Conservation (phyloP, 2,329 filamentous ascomycete genomes). For the Sarocladium kiliense region DNA sequence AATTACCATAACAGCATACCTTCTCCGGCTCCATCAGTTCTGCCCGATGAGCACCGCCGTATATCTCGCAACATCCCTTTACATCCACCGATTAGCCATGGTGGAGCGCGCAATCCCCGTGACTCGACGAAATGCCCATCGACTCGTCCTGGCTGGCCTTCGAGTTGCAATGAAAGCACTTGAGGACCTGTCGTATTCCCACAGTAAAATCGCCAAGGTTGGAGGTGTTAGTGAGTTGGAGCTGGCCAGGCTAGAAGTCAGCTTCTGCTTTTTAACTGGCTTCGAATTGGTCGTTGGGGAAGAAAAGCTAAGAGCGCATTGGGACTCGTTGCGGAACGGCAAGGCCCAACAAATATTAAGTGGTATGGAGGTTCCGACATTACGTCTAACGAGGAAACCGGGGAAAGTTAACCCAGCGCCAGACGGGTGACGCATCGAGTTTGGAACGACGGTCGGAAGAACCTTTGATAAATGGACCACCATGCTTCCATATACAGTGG, state of each 20-base stretch:
- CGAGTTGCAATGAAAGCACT: constrained; percentile 89
- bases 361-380: constrained; percentile 8
- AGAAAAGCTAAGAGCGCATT: constrained; percentile 26
- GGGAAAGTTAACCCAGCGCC: constrained; percentile 1
- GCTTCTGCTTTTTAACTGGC: constrained; percentile 79
- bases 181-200: constrained; percentile 87
- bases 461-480: not conserved
- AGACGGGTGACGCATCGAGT: constrained; percentile 9
- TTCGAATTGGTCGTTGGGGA: constrained; percentile 65
- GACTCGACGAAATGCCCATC: constrained; percentile 79
- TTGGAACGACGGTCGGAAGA: not conserved
- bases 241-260: constrained; percentile 80
- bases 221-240: constrained; percentile 82
- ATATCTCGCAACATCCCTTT: constrained; percentile 82
- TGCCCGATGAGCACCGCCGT: constrained; percentile 93
- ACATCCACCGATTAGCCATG: constrained; percentile 78
- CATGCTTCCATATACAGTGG: not conserved
- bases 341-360: constrained; percentile 3
- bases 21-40: constrained; percentile 80
- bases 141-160: constrained; percentile 76
- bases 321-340: constrained; percentile 25
- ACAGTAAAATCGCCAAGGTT: constrained; percentile 77
- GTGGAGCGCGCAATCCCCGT: constrained; percentile 74
- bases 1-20: constrained; percentile 78
- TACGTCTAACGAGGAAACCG: not conserved